Conservation (phyloP, 768 basidiomycete species). For the Leccinellum rugosiceps region DNA sequence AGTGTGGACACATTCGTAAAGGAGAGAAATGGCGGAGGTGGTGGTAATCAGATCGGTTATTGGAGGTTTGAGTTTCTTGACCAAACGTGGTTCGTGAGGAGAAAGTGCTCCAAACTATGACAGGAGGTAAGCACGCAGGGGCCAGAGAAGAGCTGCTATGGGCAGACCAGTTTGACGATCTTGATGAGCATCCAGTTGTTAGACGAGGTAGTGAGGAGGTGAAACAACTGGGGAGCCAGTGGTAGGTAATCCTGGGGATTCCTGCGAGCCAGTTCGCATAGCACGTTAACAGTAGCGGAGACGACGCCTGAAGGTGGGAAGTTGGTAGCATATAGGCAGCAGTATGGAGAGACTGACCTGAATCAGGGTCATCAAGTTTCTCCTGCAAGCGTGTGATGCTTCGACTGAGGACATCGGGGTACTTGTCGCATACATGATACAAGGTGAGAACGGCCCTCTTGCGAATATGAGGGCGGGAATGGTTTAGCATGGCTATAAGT, state of each 20-base stretch:
- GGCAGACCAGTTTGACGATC: conserved; percentile 85
- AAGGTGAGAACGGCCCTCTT: conserved; percentile 86
- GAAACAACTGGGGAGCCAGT: conserved; percentile 90
- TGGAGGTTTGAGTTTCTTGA: conserved; percentile 90
- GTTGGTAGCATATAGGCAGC: neutral
- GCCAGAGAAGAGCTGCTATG: neutral
- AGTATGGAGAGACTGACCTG: conserved; percentile 39
- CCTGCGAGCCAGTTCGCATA: conserved; percentile 86
- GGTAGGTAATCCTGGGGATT: conserved; percentile 79
- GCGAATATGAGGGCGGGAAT: conserved; percentile 83
- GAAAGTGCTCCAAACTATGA: conserved; percentile 87
- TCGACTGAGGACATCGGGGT: conserved; percentile 72
- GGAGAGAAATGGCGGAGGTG: conserved; percentile 89
- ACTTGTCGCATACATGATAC: conserved; percentile 75
- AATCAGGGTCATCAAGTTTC: conserved; percentile 75
- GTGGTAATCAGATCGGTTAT: conserved; percentile 95
- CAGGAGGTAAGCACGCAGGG: neutral
- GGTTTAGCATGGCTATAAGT: conserved; percentile 80
- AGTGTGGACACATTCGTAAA: conserved; percentile 98
- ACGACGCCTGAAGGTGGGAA: conserved; percentile 64
- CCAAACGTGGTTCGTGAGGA: conserved; percentile 88
- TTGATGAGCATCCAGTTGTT: conserved; percentile 99
- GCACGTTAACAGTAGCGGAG: conserved; percentile 89
- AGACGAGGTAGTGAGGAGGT: conserved; percentile 85
- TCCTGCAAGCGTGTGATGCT: conserved; percentile 72